Percentiles rank a stretch among this genome's conserved stretches.
phyloP scores from a whole-genome alignment of 2,329 filamentous ascomycete species.

The Hypomyces perniciosus region DNA sequence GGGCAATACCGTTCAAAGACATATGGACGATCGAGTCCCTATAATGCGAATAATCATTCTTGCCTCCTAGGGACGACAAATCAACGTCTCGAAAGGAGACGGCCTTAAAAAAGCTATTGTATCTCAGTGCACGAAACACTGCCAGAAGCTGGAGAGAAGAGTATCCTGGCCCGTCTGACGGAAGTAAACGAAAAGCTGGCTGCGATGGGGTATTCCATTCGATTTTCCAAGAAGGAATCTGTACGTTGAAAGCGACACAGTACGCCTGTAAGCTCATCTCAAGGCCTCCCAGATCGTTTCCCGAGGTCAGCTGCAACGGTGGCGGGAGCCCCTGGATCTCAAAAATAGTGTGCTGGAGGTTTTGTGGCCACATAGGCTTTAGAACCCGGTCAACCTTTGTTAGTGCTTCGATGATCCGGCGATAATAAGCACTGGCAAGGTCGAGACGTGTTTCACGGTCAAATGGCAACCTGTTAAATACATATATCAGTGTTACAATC shows the following conservation, averaged over 20 bases:
- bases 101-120: constrained; percentile 54
- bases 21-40: constrained; percentile 45
- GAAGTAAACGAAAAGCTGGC: constrained; percentile 50
- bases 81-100: constrained; percentile 50
- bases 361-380: constrained; percentile 53
- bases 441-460: constrained; percentile 41
- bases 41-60: constrained; percentile 38
- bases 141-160: constrained; percentile 49
- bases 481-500: background rate
- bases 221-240: constrained; percentile 46
- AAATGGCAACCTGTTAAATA: constrained; percentile 32
- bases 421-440: constrained; percentile 49
- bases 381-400: constrained; percentile 50
- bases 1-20: constrained; percentile 43
- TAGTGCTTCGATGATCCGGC: constrained; percentile 48
- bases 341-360: constrained; percentile 49
- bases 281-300: constrained; percentile 50
- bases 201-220: constrained; percentile 36
- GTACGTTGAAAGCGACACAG: constrained; percentile 45
- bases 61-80: constrained; percentile 34
- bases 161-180: constrained; percentile 36
- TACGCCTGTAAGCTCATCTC: constrained; percentile 51
- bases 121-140: constrained; percentile 49
- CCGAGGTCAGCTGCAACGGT: constrained; percentile 47
- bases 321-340: constrained; percentile 46